Conservation (phyloP, 345 rosid species). For the Euclidium syriacum region DNA sequence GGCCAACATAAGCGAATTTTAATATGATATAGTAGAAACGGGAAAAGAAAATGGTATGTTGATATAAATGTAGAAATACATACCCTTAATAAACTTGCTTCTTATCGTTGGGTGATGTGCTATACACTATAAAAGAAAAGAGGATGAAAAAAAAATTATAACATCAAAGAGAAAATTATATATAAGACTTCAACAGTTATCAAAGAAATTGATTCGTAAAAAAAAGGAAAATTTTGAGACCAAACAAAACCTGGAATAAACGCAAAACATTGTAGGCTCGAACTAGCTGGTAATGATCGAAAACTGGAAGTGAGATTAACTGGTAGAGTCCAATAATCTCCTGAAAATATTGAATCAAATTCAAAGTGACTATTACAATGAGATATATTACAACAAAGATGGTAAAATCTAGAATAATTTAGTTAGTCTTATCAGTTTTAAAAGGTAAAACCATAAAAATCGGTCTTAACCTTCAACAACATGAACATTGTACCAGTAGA, state of each 20-base stretch:
- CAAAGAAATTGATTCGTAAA: background rate
- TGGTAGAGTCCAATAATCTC: slow-evolving; percentile 33
- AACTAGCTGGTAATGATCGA: background rate
- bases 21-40: background rate
- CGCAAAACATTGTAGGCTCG: slow-evolving; percentile 42
- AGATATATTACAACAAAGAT: background rate
- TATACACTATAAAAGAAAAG: slow-evolving; percentile 35
- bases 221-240: background rate
- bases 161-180: background rate
- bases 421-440: background rate
- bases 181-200: background rate
- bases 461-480: slow-evolving; percentile 35
- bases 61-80: background rate
- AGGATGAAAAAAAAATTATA: background rate
- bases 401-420: background rate
- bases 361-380: background rate
- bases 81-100: slow-evolving; percentile 40
- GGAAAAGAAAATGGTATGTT: background rate
- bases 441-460: slow-evolving; percentile 9
- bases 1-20: background rate
- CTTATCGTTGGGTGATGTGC: slow-evolving; percentile 50
- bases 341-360: slow-evolving; percentile 33
- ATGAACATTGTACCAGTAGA: slow-evolving; percentile 21
- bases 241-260: slow-evolving; percentile 45
- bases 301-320: background rate